phyloP scores from a whole-genome alignment of 495 filamentous ascomycete species.

The Aspergillus wentii region DNA sequence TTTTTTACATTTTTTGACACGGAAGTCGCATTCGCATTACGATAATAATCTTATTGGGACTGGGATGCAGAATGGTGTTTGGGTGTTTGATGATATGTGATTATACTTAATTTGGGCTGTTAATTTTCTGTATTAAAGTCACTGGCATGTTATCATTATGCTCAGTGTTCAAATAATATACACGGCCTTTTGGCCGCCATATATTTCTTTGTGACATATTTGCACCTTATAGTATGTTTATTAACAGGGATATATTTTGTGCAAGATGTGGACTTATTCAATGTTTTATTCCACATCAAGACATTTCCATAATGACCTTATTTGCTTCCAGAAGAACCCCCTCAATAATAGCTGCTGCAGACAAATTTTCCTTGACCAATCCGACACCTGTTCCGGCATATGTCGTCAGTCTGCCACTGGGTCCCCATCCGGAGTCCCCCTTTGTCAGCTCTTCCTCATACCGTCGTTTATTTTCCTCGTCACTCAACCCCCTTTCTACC shows the following conservation, averaged over 20 bases:
- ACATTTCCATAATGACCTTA: constrained; percentile 10
- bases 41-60: constrained; percentile 1
- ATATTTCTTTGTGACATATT: too few species aligned
- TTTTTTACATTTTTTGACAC: constrained; percentile 3
- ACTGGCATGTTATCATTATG: too few species aligned
- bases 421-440: constrained; percentile 52
- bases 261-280: constrained; percentile 2
- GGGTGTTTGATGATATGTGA: not conserved
- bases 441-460: constrained; percentile 45
- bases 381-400: constrained; percentile 53
- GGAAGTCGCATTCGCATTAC: constrained; percentile 21
- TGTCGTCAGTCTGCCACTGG: constrained; percentile 54
- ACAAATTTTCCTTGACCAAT: constrained; percentile 22
- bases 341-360: constrained; percentile 25
- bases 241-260: constrained; percentile 3
- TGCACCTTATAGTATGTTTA: too few species aligned
- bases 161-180: too few species aligned
- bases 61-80: not conserved
- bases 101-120: not conserved
- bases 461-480: constrained; percentile 49
- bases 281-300: too few species aligned
- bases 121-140: constrained; percentile 1
- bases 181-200: too few species aligned
- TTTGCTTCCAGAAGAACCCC: constrained; percentile 14
- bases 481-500: constrained; percentile 33